Percentiles rank a stretch among this genome's conserved stretches.
Conservation (phyloP, 495 filamentous ascomycete species). For the Penicillium psychrofluorescens region DNA sequence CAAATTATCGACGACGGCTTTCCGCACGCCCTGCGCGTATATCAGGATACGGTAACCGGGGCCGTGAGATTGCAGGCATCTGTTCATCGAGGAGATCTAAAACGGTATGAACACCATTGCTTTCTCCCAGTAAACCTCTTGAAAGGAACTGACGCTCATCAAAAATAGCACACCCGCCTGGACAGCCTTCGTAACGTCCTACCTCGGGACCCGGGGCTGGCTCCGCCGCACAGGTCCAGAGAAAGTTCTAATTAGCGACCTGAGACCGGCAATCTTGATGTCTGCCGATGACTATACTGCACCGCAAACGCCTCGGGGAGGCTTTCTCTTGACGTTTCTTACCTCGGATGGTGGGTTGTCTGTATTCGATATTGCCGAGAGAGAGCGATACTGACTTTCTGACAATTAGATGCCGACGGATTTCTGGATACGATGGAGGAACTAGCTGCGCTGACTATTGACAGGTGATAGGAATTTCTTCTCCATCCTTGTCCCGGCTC, state of each 20-base stretch:
- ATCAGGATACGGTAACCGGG: conserved; percentile 54
- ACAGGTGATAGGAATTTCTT: neutral
- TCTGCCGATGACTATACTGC: conserved; percentile 43
- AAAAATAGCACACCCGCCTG: conserved; percentile 52
- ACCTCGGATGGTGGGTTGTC: conserved; percentile 20
- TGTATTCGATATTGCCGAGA: neutral
- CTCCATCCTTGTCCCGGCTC: too few species aligned
- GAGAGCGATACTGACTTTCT: neutral
- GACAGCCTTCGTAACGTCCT: conserved; percentile 68
- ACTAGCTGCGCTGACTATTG: conserved; percentile 5
- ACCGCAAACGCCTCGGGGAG: conserved; percentile 23
- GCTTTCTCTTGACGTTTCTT: conserved; percentile 34
- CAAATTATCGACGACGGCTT: conserved; percentile 65
- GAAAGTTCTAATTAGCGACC: conserved; percentile 52
- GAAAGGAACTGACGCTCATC: neutral
- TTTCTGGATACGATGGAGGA: conserved; percentile 24
- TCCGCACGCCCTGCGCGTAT: conserved; percentile 65
- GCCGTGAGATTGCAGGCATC: conserved; percentile 53
- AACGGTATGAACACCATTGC: conserved; percentile 21
- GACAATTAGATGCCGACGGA: conserved; percentile 28
- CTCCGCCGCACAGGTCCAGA: conserved; percentile 41
- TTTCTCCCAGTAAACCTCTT: neutral
- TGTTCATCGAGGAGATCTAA: conserved; percentile 32
- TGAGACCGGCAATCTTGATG: conserved; percentile 57
- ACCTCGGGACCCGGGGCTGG: conserved; percentile 51